Evolutionary conservation across 2,329 filamentous ascomycete species (phyloP).

Genomic region (Rhynchosporium secalis): DNA sequence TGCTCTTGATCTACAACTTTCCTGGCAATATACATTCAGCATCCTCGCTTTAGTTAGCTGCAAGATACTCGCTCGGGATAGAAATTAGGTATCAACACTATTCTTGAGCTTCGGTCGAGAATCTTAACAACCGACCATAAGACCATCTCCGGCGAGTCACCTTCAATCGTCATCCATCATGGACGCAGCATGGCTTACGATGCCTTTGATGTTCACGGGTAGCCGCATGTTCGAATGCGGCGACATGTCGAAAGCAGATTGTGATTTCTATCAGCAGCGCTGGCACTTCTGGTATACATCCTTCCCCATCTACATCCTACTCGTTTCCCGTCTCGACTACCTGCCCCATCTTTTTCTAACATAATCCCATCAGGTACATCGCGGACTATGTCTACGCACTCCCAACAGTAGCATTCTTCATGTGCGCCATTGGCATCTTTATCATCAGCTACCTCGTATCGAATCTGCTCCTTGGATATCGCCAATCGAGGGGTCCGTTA

Average conservation of each 20-base stretch:
- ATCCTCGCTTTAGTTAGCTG: no score
- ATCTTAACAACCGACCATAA: background rate
- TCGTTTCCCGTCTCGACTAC: slow-evolving; percentile 33
- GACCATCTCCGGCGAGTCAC: background rate
- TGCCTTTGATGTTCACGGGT: slow-evolving; percentile 45
- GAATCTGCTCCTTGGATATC: background rate
- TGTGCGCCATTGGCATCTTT: slow-evolving; percentile 11
- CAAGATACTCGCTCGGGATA: no score
- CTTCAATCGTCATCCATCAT: background rate
- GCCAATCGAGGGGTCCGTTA: background rate
- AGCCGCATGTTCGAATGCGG: slow-evolving; percentile 35
- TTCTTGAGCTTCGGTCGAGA: background rate
- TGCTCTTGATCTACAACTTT: no score
- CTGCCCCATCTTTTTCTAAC: slow-evolving; percentile 40
- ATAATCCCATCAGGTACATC: slow-evolving; percentile 7
- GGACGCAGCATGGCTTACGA: slow-evolving; percentile 42
- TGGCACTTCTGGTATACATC: slow-evolving; percentile 50
- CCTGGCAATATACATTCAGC: no score
- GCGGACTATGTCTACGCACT: slow-evolving; percentile 12
- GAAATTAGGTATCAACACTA: background rate
- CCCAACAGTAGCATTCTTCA: slow-evolving; percentile 7
- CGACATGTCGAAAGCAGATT: slow-evolving; percentile 44
- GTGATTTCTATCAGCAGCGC: slow-evolving; percentile 46
- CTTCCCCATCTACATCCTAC: background rate
- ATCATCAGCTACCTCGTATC: slow-evolving; percentile 10